Base-by-base conservation (phyloP, 2,329 filamentous ascomycete genomes). In the Pseudogymnoascus sp. region DNA sequence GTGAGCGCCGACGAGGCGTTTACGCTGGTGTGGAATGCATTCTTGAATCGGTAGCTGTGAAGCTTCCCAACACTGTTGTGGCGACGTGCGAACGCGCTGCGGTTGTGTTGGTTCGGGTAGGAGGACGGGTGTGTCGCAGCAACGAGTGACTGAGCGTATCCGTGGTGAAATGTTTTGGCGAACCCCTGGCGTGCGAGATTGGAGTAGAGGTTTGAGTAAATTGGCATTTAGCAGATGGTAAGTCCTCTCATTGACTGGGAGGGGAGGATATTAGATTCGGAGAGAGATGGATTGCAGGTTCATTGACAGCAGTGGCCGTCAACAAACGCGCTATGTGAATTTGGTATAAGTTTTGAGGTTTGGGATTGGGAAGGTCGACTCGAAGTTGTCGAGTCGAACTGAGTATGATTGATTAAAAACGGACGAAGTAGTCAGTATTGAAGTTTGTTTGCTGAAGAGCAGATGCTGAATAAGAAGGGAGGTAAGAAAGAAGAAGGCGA, bases 101-200 rank as follows among this genome's bases (percentile, higher is more conserved):
- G 82, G 75, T 84, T 86, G 75, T 85, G 91, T 72, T 78, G 85
- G 82, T 87, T 84, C 75, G 85, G 91, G 74, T 79, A 86, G 82
- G 87, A 91, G 83, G 88, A 92, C 63, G 84, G 84, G 67, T 96
- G 92, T 68, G 91, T 91, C 72, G 92, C 93, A 73, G 94, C 94
- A 79, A 99, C 92, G 78, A 97, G 89, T 67, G 92, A 96, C 77
- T 97, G 93, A 71, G 92, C 92, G 84, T 97, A 97, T 79, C 93
- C 93, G 85, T 97, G 91, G 76, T 91, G 93, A 77, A 97, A 89
- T 73, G 92, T 92, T 82, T 97, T 97, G 75, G 91, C 88, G 79
- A 97, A 89, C 88, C 91, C 92, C 84, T 93, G 90, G 82, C 94
- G 93, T 86, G 96, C 91, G 83, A 97, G 90, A 82, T 84, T 87